These are phyloP conservation scores for Fusarium dlaminii DNA, from an alignment of 2,329 filamentous ascomycete species.

Conservation along the genomic window DNA sequence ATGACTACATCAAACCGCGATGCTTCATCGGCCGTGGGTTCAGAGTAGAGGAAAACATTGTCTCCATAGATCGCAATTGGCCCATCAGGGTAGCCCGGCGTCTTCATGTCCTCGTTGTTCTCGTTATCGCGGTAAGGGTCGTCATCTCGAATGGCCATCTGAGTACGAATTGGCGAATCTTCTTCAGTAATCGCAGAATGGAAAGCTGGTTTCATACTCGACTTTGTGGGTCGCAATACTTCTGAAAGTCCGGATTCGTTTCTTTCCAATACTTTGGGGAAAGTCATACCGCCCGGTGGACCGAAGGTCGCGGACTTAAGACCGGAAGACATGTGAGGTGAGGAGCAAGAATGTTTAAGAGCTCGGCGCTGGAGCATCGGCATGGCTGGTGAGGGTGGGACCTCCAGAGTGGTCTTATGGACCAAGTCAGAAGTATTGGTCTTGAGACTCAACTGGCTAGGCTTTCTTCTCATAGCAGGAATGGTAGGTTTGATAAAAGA, in stretches of 20 bases:
- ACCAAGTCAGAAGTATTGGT: constrained; percentile 70
- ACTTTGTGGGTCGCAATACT: constrained; percentile 63
- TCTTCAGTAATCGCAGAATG: constrained; percentile 62
- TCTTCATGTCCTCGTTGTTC: constrained; percentile 81
- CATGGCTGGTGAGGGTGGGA: constrained; percentile 65
- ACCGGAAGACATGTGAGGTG: constrained; percentile 71
- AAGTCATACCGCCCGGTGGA: constrained; percentile 70
- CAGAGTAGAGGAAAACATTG: constrained; percentile 80
- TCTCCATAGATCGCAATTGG: constrained; percentile 85
- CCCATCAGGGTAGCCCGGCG: constrained; percentile 82
- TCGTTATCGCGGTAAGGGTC: constrained; percentile 73
- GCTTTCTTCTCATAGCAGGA: constrained; percentile 76
- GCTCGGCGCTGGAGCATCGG: constrained; percentile 70
- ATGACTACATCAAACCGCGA: constrained; percentile 83
- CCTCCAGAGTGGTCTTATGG: constrained; percentile 58
- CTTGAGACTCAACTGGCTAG: constrained; percentile 80
- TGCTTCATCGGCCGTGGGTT: constrained; percentile 81
- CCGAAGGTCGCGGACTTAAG: constrained; percentile 69
- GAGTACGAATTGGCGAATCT: constrained; percentile 67
- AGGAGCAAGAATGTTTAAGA: constrained; percentile 73
- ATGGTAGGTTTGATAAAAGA: constrained; percentile 84
- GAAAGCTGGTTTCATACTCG: constrained; percentile 48
- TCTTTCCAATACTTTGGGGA: constrained; percentile 68
- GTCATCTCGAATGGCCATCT: constrained; percentile 66
- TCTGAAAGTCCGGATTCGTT: constrained; percentile 70